Evolutionary conservation across 352 stramenopile species (phyloP).

Genomic region (Phytophthora tubulina): DNA sequence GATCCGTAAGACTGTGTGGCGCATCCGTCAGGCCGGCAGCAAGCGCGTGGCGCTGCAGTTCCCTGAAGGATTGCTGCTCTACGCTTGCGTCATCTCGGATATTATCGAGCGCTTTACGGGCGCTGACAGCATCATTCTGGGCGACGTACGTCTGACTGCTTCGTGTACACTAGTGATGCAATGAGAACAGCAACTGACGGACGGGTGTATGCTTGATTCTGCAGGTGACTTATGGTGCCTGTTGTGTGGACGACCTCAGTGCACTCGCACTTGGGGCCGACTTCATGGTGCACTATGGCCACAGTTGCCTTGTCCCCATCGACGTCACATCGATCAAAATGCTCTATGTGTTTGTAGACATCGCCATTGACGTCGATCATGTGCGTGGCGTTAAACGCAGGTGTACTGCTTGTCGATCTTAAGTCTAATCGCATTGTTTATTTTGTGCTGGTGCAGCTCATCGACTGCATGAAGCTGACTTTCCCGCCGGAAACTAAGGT

Average conservation of each 20-base stretch:
- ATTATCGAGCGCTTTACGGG: constrained; percentile 97
- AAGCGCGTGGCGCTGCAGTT: constrained; percentile 98
- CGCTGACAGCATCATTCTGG: constrained; percentile 95
- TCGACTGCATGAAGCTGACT: constrained; percentile 96
- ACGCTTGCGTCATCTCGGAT: constrained; percentile 97
- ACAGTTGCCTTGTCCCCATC: constrained; percentile 99
- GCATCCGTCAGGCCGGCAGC: constrained; percentile 91
- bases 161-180: not conserved
- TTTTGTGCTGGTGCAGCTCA: constrained; percentile 62
- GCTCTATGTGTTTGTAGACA: constrained; percentile 99
- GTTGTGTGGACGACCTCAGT: constrained; percentile 99
- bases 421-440: constrained; percentile 9
- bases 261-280: constrained; percentile 95
- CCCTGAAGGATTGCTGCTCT: constrained; percentile 98
- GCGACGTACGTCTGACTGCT: constrained; percentile 88
- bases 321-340: constrained; percentile 96
- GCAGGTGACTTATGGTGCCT: constrained; percentile 98
- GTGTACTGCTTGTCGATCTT: not conserved
- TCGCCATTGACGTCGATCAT: constrained; percentile 98
- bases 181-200: not conserved
- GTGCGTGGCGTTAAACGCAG: constrained; percentile 40
- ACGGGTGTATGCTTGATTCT: not conserved
- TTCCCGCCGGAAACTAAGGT: constrained; percentile 84
- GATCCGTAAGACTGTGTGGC: constrained; percentile 98
- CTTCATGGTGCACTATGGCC: constrained; percentile 99